A percentile compares a stretch with the other conserved stretches of the same genome.
phyloP scores from a whole-genome alignment of 345 rosid species.

The Clarkia xantiana region DNA sequence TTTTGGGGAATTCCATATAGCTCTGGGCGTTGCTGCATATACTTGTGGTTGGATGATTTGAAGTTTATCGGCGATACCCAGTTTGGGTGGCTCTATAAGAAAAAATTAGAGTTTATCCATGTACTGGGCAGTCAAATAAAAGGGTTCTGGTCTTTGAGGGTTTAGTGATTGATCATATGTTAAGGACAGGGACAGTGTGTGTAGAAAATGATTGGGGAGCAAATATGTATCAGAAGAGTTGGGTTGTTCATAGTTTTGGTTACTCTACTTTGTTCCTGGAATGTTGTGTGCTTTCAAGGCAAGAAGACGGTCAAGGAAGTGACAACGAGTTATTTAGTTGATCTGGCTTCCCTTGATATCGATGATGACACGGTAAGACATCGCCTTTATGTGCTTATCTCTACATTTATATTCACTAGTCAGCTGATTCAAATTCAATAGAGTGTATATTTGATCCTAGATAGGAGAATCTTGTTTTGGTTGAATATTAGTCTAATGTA shows the following conservation, averaged over 20 bases:
- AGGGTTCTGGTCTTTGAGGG: conserved; percentile 8
- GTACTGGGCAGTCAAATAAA: background rate
- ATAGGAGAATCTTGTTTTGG: too few relatives aligned
- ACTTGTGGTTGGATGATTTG: background rate
- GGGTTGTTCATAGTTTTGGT: conserved; percentile 16
- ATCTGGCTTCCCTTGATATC: conserved; percentile 36
- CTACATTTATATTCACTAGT: background rate
- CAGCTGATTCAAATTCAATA: background rate
- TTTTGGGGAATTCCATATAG: background rate
- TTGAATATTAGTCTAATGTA: too few relatives aligned
- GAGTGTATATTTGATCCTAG: background rate
- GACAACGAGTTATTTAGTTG: conserved; percentile 22
- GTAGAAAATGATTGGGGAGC: conserved; percentile 15
- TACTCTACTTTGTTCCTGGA: conserved; percentile 24
- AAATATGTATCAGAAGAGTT: conserved; percentile 18
- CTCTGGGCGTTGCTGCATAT: conserved; percentile 1
- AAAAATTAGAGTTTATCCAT: conserved; percentile 8
- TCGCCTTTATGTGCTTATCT: background rate
- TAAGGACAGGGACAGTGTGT: conserved; percentile 11
- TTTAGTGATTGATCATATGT: conserved; percentile 26
- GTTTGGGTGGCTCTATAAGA: background rate
- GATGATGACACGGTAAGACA: conserved; percentile 37
- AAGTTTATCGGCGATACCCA: too few relatives aligned
- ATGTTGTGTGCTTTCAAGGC: conserved; percentile 23
- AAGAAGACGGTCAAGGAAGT: conserved; percentile 25